Base-by-base conservation (phyloP, 805 yeast species). In the Tetrapisispora fleetii region DNA sequence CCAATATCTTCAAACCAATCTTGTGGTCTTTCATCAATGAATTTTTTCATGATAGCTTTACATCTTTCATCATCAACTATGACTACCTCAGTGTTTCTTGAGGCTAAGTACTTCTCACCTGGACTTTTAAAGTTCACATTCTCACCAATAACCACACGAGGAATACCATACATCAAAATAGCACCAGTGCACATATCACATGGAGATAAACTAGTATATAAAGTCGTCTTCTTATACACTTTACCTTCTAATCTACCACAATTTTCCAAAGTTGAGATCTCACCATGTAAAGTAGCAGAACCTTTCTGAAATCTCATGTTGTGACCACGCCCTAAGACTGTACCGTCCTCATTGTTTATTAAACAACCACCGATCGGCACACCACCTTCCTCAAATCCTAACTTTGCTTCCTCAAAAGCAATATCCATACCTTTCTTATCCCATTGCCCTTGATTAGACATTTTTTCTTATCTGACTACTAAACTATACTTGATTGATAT, bases 141-240 rank as follows among this genome's bases (percentile, higher is more conserved):
- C 64, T 91, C 99, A 30, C 96, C 96, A 65, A 89, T 58, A 0
- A 91, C 97, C 39, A 87, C 83, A 54, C 97, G 75, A 58, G 83
- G 81, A 56, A 91, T 76, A 38, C 95, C 96, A 68, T 89, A 91
- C 74, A 91, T 72, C 46, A 91, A 60, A 54, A 91, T 85, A 6
- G 97, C 95, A 19, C 98, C 98, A 4, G 93, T 79, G 65, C 98
- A 91, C 97, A 91, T 91, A 56, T 81, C 76, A 65, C 98, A 91
- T 3, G 98, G 97, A 8, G 95, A 85, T 55, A 91, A 71, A 0
- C 96, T 85, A 30, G 97, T 89, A 69, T 89, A 91, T 77, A 88
- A 77, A 47, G 98, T 93, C 57, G 96, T 84, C 53, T 81, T 76
- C 59, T 83, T 85, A 71, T 91, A 91, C 17, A 77, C 78, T 21